Base-by-base conservation (phyloP, 2,329 filamentous ascomycete species). In the Sclerotinia subarctica region DNA sequence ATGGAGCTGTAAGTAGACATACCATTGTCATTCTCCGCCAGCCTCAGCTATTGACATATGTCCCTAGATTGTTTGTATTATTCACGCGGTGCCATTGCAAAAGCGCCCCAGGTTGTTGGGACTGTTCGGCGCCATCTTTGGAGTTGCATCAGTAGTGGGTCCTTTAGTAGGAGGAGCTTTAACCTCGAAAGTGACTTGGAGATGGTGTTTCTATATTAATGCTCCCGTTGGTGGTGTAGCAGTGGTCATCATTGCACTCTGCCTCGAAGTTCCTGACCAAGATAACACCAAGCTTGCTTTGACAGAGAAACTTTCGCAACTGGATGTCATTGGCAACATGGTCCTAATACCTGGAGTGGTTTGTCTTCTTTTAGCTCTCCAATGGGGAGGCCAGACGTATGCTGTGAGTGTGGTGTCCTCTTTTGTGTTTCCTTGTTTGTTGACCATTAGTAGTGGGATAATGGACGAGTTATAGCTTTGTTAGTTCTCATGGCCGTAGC, bases 341-440 rank as follows among this genome's bases (percentile, higher is more conserved):
- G 44, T 46, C 29, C 44, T 51, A 17, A 46, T 63, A 21, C 59
- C 59, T 29, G 68, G 69, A 44, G 59, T 70, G 3, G 42, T 71
- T 17, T 80, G 77, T 63, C 72, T 82, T 2, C 80, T 68, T 24
- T 49, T 72, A 29, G 71, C 70, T 8, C 63, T 72, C 11, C 71
- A 80, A 51, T 73, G 71, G 70, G 82, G 81, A 67, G 81, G 82
- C 21, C 72, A 75, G 13, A 78, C 76, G 0, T 67, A 73, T 56
- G 35, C 66, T 64, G 78, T 80, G 5, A 76, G 46, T 65, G 54
- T 19, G 4, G 35, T 5, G 38, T 49, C 10, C 7, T 21, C 44
- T 17, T 62, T 46, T 32, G 7, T 42, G 35, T 29, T 29, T 29
- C 2, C 44, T 63, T 8, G 4, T 51, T 24, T 54, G n/a, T 57